phyloP scores from a whole-genome alignment of 495 filamentous ascomycete species.

The Penicillium manginii region DNA sequence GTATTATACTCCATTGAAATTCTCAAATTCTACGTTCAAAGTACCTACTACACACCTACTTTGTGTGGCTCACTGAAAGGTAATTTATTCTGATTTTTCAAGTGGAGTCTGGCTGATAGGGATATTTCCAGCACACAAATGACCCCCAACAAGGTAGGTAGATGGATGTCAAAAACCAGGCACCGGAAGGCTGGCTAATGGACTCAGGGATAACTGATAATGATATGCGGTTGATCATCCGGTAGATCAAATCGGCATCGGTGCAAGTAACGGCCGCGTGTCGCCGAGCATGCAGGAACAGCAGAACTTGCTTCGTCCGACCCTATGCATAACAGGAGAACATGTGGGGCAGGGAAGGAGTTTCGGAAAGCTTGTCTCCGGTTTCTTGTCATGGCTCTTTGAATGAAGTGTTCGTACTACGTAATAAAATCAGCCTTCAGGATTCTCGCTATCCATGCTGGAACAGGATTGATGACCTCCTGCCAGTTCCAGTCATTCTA shows the following conservation, averaged over 20 bases:
- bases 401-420: background rate
- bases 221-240: constrained; percentile 12
- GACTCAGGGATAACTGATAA: background rate
- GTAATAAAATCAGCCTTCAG: background rate
- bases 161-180: no score
- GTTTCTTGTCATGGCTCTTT: background rate
- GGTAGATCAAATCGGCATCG: constrained; percentile 12
- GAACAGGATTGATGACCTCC: no score
- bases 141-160: no score
- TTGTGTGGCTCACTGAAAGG: no score
- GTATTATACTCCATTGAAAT: no score
- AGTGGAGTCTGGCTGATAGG: no score
- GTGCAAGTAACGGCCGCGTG: constrained; percentile 10
- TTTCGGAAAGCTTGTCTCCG: constrained; percentile 4
- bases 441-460: background rate
- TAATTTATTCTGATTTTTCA: no score
- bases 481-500: no score
- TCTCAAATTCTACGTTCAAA: no score
- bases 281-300: constrained; percentile 18
- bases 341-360: constrained; percentile 11
- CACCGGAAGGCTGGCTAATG: background rate
- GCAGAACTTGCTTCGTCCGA: constrained; percentile 4
- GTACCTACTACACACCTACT: no score
- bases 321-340: constrained; percentile 3
- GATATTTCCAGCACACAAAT: no score